A percentile compares a stretch with the other conserved stretches of the same genome.
These are phyloP conservation scores for Phaeophleospora eucalypticola DNA, from an alignment of 2,329 filamentous ascomycete genomes.

Conservation along the genomic window DNA sequence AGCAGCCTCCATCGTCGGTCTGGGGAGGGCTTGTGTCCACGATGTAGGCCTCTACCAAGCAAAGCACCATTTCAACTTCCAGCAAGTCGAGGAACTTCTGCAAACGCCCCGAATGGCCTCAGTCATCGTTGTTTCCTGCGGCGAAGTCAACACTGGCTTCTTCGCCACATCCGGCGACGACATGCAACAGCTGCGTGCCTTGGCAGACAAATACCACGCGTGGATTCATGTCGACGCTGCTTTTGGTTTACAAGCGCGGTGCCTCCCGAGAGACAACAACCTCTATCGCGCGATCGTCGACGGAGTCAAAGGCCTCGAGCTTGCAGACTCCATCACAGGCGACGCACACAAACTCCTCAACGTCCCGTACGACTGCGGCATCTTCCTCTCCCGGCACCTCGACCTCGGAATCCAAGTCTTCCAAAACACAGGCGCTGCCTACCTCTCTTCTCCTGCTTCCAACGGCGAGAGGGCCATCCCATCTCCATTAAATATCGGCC, in stretches of 20 bases:
- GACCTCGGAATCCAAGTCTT: constrained; percentile 61
- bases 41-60: constrained; percentile 53
- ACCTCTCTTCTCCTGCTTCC: constrained; percentile 53
- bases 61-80: constrained; percentile 68
- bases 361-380: constrained; percentile 88
- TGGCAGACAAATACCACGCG: constrained; percentile 69
- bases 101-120: constrained; percentile 50
- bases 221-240: constrained; percentile 94
- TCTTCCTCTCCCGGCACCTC: constrained; percentile 73
- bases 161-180: constrained; percentile 65
- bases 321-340: constrained; percentile 81
- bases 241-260: constrained; percentile 76
- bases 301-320: constrained; percentile 62
- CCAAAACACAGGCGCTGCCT: constrained; percentile 79
- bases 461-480: constrained; percentile 48
- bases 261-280: constrained; percentile 49
- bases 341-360: constrained; percentile 93
- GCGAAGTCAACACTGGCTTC: constrained; percentile 85
- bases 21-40: constrained; percentile 67
- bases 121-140: constrained; percentile 76
- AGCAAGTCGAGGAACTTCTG: constrained; percentile 59
- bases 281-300: constrained; percentile 55
- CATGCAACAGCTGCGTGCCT: constrained; percentile 57
- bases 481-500: constrained; percentile 79
- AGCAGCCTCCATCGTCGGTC: constrained; percentile 74